These are phyloP conservation scores for Polychytrium aggregatum DNA, from an alignment of 192 early-diverging fungal genomes.

Conservation along the genomic window DNA sequence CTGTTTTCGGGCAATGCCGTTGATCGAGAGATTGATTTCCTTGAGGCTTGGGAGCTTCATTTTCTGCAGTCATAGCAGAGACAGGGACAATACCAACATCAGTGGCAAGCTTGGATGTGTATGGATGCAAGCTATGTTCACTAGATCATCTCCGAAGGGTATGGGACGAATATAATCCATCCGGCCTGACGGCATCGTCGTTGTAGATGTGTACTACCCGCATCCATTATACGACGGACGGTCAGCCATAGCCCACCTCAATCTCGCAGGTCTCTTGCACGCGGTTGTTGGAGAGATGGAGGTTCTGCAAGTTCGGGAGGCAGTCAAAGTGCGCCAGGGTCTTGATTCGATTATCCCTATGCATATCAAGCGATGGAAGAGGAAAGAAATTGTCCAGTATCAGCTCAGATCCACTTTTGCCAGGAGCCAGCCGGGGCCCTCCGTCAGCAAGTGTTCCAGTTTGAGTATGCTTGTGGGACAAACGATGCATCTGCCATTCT, in stretches of 20 bases:
- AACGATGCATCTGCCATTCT: too few relatives aligned
- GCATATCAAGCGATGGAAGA: background rate
- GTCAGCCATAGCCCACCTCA: constrained; percentile 21
- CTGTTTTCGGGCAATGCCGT: constrained; percentile 42
- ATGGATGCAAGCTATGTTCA: background rate
- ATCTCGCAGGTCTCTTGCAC: constrained; percentile 45
- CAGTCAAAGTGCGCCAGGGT: constrained; percentile 41
- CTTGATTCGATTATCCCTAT: constrained; percentile 46
- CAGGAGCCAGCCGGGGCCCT: too few relatives aligned
- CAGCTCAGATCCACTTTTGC: too few relatives aligned
- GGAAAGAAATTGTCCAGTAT: background rate
- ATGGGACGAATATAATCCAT: too few relatives aligned
- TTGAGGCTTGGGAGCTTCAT: constrained; percentile 44
- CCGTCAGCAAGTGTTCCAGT: too few relatives aligned
- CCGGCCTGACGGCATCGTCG: too few relatives aligned
- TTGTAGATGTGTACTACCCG: too few relatives aligned
- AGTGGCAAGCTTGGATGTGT: too few relatives aligned
- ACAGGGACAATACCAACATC: too few relatives aligned
- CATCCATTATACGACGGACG: too few relatives aligned
- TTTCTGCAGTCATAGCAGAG: constrained; percentile 39
- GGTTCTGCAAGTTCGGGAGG: constrained; percentile 37
- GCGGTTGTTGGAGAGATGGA: constrained; percentile 36
- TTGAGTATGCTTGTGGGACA: too few relatives aligned
- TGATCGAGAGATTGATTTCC: constrained; percentile 33
- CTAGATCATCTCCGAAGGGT: constrained; percentile 4